These are phyloP conservation scores for Monilinia vaccinii-corymbosi DNA, from an alignment of 2,329 filamentous ascomycete genomes.

Conservation along the genomic window DNA sequence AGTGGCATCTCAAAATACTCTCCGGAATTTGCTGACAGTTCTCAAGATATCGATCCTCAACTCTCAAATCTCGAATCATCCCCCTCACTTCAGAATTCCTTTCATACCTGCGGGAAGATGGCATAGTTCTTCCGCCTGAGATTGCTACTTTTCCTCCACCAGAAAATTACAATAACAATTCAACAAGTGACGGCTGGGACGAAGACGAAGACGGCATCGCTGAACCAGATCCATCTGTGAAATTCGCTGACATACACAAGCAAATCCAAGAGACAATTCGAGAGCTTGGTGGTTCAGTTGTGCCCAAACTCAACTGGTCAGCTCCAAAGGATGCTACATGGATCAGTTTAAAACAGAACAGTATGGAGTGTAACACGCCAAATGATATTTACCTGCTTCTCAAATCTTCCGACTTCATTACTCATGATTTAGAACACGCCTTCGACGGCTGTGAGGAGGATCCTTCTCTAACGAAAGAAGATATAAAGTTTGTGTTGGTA, in stretches of 20 bases:
- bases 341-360: conserved; percentile 78
- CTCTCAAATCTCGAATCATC: conserved; percentile 79
- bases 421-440: conserved; percentile 86
- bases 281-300: conserved; percentile 76
- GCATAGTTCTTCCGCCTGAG: conserved; percentile 74
- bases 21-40: conserved; percentile 8
- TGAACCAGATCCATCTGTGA: conserved; percentile 20
- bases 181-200: conserved; percentile 49
- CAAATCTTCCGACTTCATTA: conserved; percentile 91
- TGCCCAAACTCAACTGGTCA: conserved; percentile 96
- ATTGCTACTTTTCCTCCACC: conserved; percentile 29
- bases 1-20: no score
- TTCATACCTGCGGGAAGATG: conserved; percentile 81
- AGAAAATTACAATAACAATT: conserved; percentile 27
- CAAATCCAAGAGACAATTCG: conserved; percentile 67
- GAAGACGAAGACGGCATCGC: conserved; percentile 29
- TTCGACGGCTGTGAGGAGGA: conserved; percentile 61
- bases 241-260: conserved; percentile 63
- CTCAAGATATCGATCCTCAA: conserved; percentile 63
- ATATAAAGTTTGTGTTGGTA: conserved; percentile 50
- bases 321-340: conserved; percentile 92
- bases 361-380: conserved; percentile 77
- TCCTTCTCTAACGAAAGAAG: conserved; percentile 26
- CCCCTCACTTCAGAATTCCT: conserved; percentile 68
- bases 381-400: conserved; percentile 91